Evolutionary conservation across 148 eudicot genomes (phyloP).

Genomic region (Rhododendron molle): DNA sequence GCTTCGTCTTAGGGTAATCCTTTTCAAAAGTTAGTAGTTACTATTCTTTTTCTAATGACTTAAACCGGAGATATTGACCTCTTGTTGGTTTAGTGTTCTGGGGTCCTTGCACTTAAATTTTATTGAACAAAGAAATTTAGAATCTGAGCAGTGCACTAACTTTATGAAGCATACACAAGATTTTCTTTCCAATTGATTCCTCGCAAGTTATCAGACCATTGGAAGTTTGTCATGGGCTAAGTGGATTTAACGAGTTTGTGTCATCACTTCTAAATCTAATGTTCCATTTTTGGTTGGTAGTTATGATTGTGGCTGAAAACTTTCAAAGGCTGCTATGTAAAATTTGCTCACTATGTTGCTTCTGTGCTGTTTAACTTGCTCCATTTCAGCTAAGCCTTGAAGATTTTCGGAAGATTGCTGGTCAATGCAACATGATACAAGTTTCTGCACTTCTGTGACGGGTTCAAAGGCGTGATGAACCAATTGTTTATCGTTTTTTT

Average conservation of each 20-base stretch:
- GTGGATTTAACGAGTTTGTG: background rate
- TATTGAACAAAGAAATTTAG: background rate
- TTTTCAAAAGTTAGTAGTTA: background rate
- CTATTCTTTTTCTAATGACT: background rate
- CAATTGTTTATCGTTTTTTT: background rate
- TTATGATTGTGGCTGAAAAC: background rate
- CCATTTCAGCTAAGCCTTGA: constrained; percentile 60
- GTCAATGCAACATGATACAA: constrained; percentile 60
- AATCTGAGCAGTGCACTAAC: background rate
- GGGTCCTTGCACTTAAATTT: background rate
- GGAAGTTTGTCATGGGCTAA: background rate
- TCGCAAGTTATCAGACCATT: background rate
- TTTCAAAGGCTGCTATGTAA: background rate
- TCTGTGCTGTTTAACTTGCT: background rate
- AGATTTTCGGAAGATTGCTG: constrained; percentile 66
- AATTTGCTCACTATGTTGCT: background rate
- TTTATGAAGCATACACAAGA: background rate
- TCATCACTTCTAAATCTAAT: background rate
- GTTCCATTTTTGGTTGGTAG: background rate
- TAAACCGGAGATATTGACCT: background rate
- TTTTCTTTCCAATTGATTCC: background rate
- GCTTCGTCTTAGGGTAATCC: background rate
- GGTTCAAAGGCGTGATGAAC: background rate
- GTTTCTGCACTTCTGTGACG: constrained; percentile 12
- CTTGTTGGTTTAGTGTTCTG: background rate